Percentiles rank a stretch among this genome's conserved stretches.
Evolutionary conservation across 306 rosid genomes (phyloP).

Genomic region (Cucurbita moschata): DNA sequence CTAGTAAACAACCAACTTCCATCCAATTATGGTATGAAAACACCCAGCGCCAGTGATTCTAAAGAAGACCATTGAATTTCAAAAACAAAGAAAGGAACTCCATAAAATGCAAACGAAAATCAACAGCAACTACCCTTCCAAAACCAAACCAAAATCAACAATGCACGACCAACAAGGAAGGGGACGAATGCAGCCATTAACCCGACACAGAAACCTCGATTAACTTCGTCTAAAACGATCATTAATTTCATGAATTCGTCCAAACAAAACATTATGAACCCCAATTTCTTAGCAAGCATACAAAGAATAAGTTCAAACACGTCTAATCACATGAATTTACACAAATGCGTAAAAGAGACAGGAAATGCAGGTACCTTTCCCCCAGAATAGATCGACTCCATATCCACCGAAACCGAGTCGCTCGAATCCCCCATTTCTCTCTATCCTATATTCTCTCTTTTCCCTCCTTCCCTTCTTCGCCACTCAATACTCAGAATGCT

Average conservation of each 20-base stretch:
- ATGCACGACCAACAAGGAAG: neutral
- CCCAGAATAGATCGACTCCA: constrained; percentile 55
- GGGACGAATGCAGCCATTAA: neutral
- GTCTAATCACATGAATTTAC: neutral
- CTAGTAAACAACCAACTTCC: neutral
- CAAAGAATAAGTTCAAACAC: neutral
- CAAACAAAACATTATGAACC: neutral
- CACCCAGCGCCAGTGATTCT: no score
- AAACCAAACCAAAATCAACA: neutral
- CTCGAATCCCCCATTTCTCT: constrained; percentile 45
- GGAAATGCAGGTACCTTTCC: constrained; percentile 53
- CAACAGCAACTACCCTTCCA: neutral
- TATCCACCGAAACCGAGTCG: constrained; percentile 81
- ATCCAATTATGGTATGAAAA: neutral
- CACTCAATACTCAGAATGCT: constrained; percentile 2
- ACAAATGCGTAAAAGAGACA: neutral
- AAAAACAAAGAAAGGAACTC: neutral
- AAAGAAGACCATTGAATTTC: neutral
- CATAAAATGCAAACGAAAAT: neutral
- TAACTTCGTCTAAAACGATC: neutral
- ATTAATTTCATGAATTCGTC: neutral
- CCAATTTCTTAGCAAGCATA: constrained; percentile 11
- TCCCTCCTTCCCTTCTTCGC: neutral
- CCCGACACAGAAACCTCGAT: neutral
- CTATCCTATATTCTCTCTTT: neutral